Conservation (phyloP, 2,329 filamentous ascomycete genomes). For the Botryotinia globosa region DNA sequence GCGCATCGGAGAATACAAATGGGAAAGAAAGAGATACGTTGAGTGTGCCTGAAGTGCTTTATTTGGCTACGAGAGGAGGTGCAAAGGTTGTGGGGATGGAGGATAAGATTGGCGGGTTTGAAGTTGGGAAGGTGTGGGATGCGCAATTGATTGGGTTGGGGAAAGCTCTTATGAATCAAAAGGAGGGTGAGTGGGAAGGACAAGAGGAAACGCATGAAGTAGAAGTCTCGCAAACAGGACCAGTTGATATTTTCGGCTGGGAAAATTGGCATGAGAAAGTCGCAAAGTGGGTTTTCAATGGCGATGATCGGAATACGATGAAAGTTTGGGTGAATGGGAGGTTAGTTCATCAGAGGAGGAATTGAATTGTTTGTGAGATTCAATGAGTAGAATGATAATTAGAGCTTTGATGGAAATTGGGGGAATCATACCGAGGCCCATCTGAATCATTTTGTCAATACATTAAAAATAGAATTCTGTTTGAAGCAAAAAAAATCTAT, state of each 20-base stretch:
- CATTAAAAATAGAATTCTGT: too few relatives aligned
- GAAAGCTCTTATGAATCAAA: neutral
- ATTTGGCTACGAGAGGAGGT: constrained; percentile 83
- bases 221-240: constrained; percentile 47
- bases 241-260: constrained; percentile 87
- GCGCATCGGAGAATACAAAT: constrained; percentile 50
- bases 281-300: constrained; percentile 92
- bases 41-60: constrained; percentile 81
- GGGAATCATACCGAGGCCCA: too few relatives aligned
- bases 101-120: constrained; percentile 73
- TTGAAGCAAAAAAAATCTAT: too few relatives aligned
- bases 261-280: constrained; percentile 84
- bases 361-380: neutral
- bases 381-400: neutral
- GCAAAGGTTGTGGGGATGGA: constrained; percentile 75
- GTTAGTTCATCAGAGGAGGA: constrained; percentile 65
- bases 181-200: neutral
- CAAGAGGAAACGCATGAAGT: constrained; percentile 32
- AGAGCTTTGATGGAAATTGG: neutral
- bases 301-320: constrained; percentile 86
- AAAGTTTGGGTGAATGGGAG: constrained; percentile 86
- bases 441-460: too few relatives aligned
- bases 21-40: constrained; percentile 57
- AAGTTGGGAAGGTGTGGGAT: constrained; percentile 86
- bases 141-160: constrained; percentile 74